Conservation (phyloP, 2,329 filamentous ascomycete genomes). For the Colletotrichum spaethianum region DNA sequence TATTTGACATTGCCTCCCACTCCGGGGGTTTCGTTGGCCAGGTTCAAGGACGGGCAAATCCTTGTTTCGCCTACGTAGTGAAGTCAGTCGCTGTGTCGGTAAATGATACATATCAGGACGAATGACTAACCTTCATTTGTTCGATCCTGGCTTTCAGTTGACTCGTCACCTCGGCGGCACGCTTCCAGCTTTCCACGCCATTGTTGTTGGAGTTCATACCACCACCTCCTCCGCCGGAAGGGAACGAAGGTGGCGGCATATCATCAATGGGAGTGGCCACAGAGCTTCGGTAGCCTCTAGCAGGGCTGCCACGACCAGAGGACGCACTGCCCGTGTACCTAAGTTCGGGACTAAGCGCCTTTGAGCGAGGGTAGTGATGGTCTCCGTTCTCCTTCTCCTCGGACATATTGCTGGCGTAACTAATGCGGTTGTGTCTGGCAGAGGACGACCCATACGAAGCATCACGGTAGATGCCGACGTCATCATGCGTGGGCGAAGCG, state of each 20-base stretch:
- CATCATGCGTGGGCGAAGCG: conserved; percentile 70
- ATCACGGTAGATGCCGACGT: conserved; percentile 73
- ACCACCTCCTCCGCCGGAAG: conserved; percentile 41
- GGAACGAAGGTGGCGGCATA: conserved; percentile 20
- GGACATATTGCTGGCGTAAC: conserved; percentile 75
- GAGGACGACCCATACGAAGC: conserved; percentile 48
- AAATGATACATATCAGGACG: too few relatives aligned
- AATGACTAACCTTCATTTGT: conserved; percentile 85
- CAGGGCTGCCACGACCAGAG: conserved; percentile 72
- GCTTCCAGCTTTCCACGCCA: conserved; percentile 93
- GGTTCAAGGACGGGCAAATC: conserved; percentile 54
- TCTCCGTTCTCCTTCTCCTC: conserved; percentile 85
- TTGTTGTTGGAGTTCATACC: conserved; percentile 57
- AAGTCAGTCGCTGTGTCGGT: conserved; percentile 38
- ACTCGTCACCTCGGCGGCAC: conserved; percentile 96
- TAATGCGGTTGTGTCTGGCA: conserved; percentile 66
- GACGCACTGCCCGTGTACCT: conserved; percentile 66
- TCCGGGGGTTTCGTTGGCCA: background rate
- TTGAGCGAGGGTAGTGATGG: conserved; percentile 61
- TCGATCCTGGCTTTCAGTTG: conserved; percentile 98
- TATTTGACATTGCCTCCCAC: conserved; percentile 11
- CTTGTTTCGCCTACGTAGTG: conserved; percentile 62
- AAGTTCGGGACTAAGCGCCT: conserved; percentile 67
- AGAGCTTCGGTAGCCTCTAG: conserved; percentile 65
- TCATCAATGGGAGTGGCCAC: conserved; percentile 41